phyloP scores from a whole-genome alignment of 768 basidiomycete genomes.

The Boletus patriciae region DNA sequence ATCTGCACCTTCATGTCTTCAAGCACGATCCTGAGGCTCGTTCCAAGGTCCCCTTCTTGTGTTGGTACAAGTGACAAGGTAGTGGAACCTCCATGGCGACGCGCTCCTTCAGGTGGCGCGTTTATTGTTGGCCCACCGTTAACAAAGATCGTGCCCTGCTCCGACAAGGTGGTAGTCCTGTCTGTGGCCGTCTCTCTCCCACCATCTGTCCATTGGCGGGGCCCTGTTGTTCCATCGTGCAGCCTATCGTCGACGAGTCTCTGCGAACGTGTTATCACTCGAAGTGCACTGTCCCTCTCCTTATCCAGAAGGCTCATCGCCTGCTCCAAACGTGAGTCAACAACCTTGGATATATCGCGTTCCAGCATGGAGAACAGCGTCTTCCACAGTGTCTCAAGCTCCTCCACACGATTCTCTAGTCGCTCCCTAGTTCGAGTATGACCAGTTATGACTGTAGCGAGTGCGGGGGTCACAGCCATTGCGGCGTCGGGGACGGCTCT shows the following conservation, averaged over 20 bases:
- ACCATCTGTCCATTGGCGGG: conserved; percentile 13
- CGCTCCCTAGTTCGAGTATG: conserved; percentile 45
- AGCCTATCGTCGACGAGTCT: conserved; percentile 5
- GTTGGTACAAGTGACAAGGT: conserved; percentile 16
- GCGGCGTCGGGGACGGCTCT: conserved; percentile 45
- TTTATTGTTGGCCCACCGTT: conserved; percentile 9
- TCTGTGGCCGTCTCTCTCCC: conserved; percentile 16
- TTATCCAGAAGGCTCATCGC: conserved; percentile 37
- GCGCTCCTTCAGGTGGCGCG: conserved; percentile 13
- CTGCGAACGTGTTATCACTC: conserved; percentile 22
- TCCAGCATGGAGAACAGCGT: conserved; percentile 44
- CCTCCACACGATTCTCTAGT: conserved; percentile 39
- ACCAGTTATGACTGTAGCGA: conserved; percentile 44
- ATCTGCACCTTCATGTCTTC: conserved; percentile 49
- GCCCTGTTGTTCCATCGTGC: conserved; percentile 5
- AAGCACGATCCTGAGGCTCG: conserved; percentile 37
- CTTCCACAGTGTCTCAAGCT: conserved; percentile 48
- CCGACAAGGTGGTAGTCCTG: conserved; percentile 11
- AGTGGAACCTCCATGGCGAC: conserved; percentile 8
- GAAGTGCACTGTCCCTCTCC: conserved; percentile 30
- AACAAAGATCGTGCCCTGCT: conserved; percentile 7
- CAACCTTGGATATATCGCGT: conserved; percentile 40
- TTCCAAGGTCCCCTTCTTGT: conserved; percentile 22
- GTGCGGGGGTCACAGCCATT: conserved; percentile 43
- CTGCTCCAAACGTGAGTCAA: conserved; percentile 33